phyloP scores from a whole-genome alignment of 2,329 filamentous ascomycete genomes.

The Colletotrichum plurivorum region DNA sequence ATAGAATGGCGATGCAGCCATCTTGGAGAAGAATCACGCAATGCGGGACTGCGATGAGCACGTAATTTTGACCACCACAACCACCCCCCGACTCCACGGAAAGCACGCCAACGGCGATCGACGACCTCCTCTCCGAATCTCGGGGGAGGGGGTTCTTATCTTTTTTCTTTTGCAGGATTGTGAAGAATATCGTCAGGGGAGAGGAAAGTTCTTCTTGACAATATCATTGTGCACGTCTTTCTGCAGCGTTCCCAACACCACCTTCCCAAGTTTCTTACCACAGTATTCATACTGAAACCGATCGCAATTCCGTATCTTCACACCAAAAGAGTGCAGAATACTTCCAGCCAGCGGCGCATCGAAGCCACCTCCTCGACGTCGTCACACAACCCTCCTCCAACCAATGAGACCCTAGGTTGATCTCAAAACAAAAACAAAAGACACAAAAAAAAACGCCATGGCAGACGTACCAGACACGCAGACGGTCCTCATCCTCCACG shows the following conservation, averaged over 20 bases:
- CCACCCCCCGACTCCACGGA: slow-evolving; percentile 8
- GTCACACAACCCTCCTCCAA: too few species aligned
- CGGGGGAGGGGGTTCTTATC: slow-evolving; percentile 6
- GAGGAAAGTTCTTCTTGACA: background rate
- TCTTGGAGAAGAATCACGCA: slow-evolving; percentile 41
- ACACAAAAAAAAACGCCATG: slow-evolving; percentile 17
- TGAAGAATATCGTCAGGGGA: background rate
- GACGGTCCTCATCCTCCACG: slow-evolving; percentile 64
- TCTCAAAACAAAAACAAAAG: too few species aligned
- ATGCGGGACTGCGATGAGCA: slow-evolving; percentile 40
- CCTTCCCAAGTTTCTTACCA: too few species aligned
- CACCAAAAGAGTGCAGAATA: too few species aligned
- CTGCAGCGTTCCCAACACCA: too few species aligned
- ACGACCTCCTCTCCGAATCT: slow-evolving; percentile 17
- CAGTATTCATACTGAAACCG: too few species aligned
- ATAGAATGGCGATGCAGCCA: slow-evolving; percentile 36
- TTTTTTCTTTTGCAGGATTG: background rate
- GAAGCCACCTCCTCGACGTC: background rate
- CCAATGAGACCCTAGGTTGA: slow-evolving; percentile 23
- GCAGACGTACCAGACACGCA: slow-evolving; percentile 50
- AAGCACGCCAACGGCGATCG: slow-evolving; percentile 10
- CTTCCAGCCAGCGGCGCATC: too few species aligned
- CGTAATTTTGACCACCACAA: slow-evolving; percentile 25
- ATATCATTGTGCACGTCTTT: background rate
- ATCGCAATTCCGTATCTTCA: too few species aligned